Percentiles rank a stretch among this genome's conserved stretches.
phyloP scores from a whole-genome alignment of 371 early-diverging fungal genomes.

The Batrachochytrium dendrobatidis region DNA sequence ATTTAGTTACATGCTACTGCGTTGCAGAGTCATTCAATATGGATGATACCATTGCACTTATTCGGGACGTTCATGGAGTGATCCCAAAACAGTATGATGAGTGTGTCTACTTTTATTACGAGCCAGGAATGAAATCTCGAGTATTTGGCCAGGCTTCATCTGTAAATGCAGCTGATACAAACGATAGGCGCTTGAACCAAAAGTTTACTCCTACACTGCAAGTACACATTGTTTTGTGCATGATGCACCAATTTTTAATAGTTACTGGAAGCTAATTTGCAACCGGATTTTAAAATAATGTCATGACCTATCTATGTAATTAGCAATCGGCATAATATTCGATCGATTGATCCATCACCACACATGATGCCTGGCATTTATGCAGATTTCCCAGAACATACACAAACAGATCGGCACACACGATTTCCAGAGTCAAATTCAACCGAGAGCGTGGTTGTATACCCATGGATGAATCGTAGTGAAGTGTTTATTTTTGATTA shows the following conservation, averaged over 20 bases:
- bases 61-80: constrained; percentile 17
- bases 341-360: too few relatives aligned
- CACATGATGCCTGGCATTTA: constrained; percentile 14
- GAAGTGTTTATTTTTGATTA: constrained; percentile 68
- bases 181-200: constrained; percentile 5
- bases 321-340: too few relatives aligned
- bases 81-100: constrained; percentile 24
- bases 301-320: too few relatives aligned
- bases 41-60: constrained; percentile 10
- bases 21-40: constrained; percentile 25
- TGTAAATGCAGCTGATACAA: constrained; percentile 4
- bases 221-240: too few relatives aligned
- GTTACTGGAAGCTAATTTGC: too few relatives aligned
- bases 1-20: constrained; percentile 26
- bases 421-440: constrained; percentile 10
- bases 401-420: too few relatives aligned
- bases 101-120: constrained; percentile 25
- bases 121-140: constrained; percentile 9
- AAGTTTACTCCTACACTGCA: neutral
- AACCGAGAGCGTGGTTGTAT: too few relatives aligned
- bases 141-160: constrained; percentile 6
- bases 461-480: constrained; percentile 28
- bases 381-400: constrained; percentile 19
- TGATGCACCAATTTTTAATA: too few relatives aligned
- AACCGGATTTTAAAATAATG: too few relatives aligned